Base-by-base conservation (phyloP, 495 filamentous ascomycete genomes). In the Trypethelium eluteriae region DNA sequence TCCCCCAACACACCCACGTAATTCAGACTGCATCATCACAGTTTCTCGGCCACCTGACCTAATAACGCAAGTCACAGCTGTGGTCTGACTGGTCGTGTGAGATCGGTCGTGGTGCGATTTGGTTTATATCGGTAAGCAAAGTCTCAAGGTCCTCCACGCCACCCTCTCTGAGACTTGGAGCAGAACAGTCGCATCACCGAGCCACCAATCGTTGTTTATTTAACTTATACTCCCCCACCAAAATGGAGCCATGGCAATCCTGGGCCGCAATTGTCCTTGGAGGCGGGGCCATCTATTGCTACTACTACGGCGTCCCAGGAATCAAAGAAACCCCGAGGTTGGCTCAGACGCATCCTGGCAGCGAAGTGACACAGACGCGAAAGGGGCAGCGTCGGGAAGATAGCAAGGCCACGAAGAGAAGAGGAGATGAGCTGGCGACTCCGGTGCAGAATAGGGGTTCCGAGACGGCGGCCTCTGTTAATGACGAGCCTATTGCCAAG, bases 231-330 rank as follows among this genome's bases (percentile, higher is more conserved):
- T 35, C 34, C 18, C 18, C 5, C n/a, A 53, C 41, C 44, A 67
- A 32, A 39, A 72, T 72, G 70, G 70, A 72, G 16, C 69, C 70
- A 11, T 72, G 69, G 69, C 66, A 70, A 50, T 70, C 68, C 49
- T 75, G 74, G 74, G 64, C 64, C 12, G 44, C 74, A 25, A 41
- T 73, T 50, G 32, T 74, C 25, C 57, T 71, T 46, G 39, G 69
- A 16, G 41, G 38, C 4, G 73, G 72, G 2, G 70, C 62, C 16
- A 66, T 50, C 18, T 71, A 67, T 61, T 71, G 38, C 12, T 75
- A 75, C 66, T 74, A 74, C 53, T 59, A 59, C 36, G 53, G 53
- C 53, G 32, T 59, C 25, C 53, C 57, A 62, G 67, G 61, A 64
- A 25, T 39, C 66, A 66, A 46, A 41, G 62, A 38, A 56, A 66